A percentile compares a stretch with the other conserved stretches of the same genome.
phyloP scores from a whole-genome alignment of 163 green algal species.

The Prototheca wickerhamii region DNA sequence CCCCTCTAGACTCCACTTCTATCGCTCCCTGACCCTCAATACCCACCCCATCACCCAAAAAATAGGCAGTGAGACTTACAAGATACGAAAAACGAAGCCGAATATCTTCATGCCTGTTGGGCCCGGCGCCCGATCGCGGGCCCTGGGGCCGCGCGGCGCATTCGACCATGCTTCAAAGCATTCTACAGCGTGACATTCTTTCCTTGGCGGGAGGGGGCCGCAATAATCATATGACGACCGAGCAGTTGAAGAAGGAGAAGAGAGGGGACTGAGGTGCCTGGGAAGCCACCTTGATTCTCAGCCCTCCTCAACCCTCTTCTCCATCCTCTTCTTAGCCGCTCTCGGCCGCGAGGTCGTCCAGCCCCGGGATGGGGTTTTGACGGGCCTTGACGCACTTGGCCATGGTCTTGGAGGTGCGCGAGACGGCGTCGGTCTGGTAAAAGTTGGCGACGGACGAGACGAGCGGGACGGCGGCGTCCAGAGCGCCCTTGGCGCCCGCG shows the following conservation, averaged over 20 bases:
- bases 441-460: constrained; percentile 59
- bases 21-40: too few species aligned
- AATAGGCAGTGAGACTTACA: too few species aligned
- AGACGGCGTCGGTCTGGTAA: constrained; percentile 96
- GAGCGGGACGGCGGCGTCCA: constrained; percentile 37
- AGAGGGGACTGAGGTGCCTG: too few species aligned
- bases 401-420: constrained; percentile 79
- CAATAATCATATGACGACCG: too few species aligned
- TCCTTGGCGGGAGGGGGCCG: too few species aligned
- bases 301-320: not conserved
- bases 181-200: not conserved
- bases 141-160: too few species aligned
- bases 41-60: too few species aligned
- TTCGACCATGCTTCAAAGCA: too few species aligned
- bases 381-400: constrained; percentile 69
- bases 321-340: not conserved
- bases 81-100: too few species aligned
- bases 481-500: constrained; percentile 12
- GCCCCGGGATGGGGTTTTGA: constrained; percentile 9
- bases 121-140: too few species aligned
- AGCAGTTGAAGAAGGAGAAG: not conserved
- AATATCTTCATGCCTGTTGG: too few species aligned
- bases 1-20: too few species aligned
- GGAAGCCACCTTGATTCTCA: not conserved
- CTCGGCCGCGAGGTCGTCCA: not conserved